Percentiles rank a stretch among this genome's conserved stretches.
phyloP scores from a whole-genome alignment of 352 stramenopile genomes.

The Globisporangium abappressorium region DNA sequence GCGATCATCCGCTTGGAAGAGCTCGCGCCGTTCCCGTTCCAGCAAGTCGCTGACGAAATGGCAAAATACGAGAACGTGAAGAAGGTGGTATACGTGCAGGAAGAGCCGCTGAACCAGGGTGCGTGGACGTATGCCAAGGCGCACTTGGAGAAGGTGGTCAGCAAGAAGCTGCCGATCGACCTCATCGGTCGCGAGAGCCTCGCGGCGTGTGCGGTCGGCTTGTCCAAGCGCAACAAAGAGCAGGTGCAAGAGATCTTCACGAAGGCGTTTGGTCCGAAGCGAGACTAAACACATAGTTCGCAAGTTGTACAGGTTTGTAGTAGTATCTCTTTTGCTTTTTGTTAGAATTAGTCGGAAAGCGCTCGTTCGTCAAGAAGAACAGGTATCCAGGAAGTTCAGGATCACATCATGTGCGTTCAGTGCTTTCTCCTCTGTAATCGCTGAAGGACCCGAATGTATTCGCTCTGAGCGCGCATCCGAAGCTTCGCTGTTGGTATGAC shows the following conservation, averaged over 20 bases:
- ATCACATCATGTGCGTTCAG: conserved; percentile 6
- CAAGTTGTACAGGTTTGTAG: conserved; percentile 6
- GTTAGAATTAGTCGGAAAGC: background rate
- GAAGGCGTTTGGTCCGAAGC: conserved; percentile 45
- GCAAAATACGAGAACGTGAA: conserved; percentile 59
- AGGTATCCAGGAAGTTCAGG: conserved; percentile 17
- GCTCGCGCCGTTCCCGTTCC: conserved; percentile 82
- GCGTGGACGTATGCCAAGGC: conserved; percentile 67
- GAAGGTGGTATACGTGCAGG: conserved; percentile 76
- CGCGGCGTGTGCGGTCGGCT: conserved; percentile 62
- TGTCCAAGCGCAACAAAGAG: conserved; percentile 67
- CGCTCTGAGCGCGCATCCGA: background rate
- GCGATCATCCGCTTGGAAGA: conserved; percentile 80
- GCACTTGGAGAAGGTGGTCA: conserved; percentile 71
- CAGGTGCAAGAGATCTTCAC: conserved; percentile 64
- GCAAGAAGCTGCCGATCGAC: conserved; percentile 55
- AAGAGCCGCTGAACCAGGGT: conserved; percentile 82
- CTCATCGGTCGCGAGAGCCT: conserved; percentile 76
- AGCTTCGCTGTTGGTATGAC: background rate
- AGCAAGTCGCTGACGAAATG: conserved; percentile 56
- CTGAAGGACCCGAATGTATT: background rate
- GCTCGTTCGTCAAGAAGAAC: conserved; percentile 2
- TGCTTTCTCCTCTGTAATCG: background rate
- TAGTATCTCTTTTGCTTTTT: background rate
- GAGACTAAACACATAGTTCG: conserved; percentile 8